Percentiles rank a stretch among this genome's conserved stretches.
These are phyloP conservation scores for Asterella californica DNA, from an alignment of 225 moss, liverwort and hornwort genomes.

Conservation along the genomic window DNA sequence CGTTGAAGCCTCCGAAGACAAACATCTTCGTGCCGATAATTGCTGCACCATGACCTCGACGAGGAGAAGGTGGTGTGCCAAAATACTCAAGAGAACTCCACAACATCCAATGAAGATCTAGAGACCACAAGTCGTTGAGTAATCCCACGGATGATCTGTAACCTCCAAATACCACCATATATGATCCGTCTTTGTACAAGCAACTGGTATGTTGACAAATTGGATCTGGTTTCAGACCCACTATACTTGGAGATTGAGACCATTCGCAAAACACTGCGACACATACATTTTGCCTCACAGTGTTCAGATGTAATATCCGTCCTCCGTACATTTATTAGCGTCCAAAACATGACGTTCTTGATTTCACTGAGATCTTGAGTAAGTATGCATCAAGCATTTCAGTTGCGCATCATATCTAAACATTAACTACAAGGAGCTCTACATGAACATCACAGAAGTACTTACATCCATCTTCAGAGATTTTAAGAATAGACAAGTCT, in stretches of 20 bases:
- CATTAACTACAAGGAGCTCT: neutral
- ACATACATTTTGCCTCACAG: neutral
- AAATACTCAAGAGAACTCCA: slow-evolving; percentile 78
- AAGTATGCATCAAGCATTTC: neutral
- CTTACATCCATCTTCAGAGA: slow-evolving; percentile 70
- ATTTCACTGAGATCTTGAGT: too few species aligned
- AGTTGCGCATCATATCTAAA: too few species aligned
- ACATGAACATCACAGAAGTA: neutral
- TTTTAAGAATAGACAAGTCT: slow-evolving; percentile 57
- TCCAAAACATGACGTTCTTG: neutral
- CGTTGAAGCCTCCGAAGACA: slow-evolving; percentile 82
- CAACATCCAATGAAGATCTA: slow-evolving; percentile 62
- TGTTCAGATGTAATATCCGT: neutral
- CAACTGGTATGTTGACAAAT: slow-evolving; percentile 91
- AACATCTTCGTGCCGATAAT: slow-evolving; percentile 66
- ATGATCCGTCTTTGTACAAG: slow-evolving; percentile 49
- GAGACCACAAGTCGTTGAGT: slow-evolving; percentile 78
- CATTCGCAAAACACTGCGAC: slow-evolving; percentile 68
- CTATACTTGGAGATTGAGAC: slow-evolving; percentile 60
- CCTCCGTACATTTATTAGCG: neutral
- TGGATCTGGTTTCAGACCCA: slow-evolving; percentile 60
- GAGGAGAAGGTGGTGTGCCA: slow-evolving; percentile 73
- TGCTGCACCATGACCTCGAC: slow-evolving; percentile 76
- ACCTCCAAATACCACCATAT: slow-evolving; percentile 88
- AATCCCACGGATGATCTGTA: slow-evolving; percentile 74